These are phyloP conservation scores for Vitis hybrid DNA, from an alignment of 177 flowering plant species.

Conservation along the genomic window DNA sequence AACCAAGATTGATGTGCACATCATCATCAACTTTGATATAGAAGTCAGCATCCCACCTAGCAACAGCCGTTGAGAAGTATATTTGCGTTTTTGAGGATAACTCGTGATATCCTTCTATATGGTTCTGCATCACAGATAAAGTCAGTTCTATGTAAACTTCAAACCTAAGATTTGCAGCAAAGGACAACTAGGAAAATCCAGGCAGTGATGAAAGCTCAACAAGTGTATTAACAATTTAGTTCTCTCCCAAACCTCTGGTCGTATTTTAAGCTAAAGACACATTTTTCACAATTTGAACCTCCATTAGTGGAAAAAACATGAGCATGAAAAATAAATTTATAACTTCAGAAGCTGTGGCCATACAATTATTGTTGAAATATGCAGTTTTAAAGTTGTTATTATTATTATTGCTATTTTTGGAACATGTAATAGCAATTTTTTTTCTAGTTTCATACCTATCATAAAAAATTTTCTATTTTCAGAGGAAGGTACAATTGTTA, in stretches of 20 bases:
- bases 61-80: conserved; percentile 75
- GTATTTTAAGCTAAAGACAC: neutral
- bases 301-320: too few relatives aligned
- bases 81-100: conserved; percentile 73
- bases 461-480: neutral
- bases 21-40: conserved; percentile 86
- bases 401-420: neutral
- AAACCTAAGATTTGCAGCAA: neutral
- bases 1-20: conserved; percentile 81
- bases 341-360: too few relatives aligned
- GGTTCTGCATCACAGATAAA: conserved; percentile 53
- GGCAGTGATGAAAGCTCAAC: too few relatives aligned
- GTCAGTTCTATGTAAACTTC: too few relatives aligned
- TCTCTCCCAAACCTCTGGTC: neutral
- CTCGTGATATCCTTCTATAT: conserved; percentile 88
- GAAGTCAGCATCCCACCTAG: conserved; percentile 86
- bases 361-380: too few relatives aligned
- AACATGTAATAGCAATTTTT: neutral
- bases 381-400: too few relatives aligned
- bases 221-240: too few relatives aligned
- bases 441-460: neutral
- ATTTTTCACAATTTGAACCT: neutral
- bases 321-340: too few relatives aligned
- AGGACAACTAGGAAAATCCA: neutral
- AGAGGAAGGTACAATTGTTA: neutral